These are phyloP conservation scores for Trametes cubensis DNA, from an alignment of 768 basidiomycete genomes.

Conservation along the genomic window DNA sequence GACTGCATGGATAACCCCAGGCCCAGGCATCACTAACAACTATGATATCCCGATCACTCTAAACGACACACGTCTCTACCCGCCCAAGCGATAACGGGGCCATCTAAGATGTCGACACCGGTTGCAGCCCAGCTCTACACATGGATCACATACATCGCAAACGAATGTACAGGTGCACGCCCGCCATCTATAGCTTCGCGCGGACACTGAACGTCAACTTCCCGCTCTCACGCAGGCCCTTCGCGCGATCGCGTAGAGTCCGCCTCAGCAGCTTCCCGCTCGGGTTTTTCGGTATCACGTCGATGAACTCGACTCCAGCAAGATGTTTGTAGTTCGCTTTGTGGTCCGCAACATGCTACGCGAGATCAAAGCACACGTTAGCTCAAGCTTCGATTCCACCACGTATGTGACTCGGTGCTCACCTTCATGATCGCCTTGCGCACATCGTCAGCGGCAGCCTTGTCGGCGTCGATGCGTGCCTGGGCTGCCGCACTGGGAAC, in stretches of 20 bases:
- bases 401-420: conserved; percentile 1
- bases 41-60: no score
- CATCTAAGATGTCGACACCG: no score
- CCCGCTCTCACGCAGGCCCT: conserved; percentile 26
- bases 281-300: conserved; percentile 39
- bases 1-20: no score
- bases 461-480: conserved; percentile 37
- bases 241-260: conserved; percentile 33
- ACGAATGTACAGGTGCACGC: neutral
- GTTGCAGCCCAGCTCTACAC: no score
- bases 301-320: conserved; percentile 42
- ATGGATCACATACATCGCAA: neutral
- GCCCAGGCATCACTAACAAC: no score
- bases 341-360: conserved; percentile 35
- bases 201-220: conserved; percentile 23
- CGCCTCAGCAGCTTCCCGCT: conserved; percentile 38
- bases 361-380: neutral
- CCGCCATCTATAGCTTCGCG: conserved; percentile 11
- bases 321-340: conserved; percentile 43
- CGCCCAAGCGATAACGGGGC: no score
- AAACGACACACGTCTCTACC: no score
- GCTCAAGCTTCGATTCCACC: no score
- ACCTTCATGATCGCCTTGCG: conserved; percentile 62
- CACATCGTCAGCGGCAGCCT: conserved; percentile 40
- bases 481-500: conserved; percentile 49